These are phyloP conservation scores for Magnaporthiopsis incrustans DNA, from an alignment of 2,329 filamentous ascomycete species.

Conservation along the genomic window DNA sequence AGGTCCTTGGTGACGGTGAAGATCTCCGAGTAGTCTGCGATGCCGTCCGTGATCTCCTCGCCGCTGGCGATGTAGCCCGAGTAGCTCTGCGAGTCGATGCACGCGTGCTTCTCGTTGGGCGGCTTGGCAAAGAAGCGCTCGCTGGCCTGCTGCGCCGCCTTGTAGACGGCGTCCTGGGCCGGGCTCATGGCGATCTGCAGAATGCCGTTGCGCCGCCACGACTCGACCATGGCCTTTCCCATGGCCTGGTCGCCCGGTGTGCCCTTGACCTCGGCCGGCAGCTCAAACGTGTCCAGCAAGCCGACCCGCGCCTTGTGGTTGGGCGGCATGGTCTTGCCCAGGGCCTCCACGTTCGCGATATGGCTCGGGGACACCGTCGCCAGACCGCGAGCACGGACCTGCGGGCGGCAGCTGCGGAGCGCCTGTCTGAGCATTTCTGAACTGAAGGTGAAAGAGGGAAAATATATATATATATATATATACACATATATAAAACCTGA, in stretches of 20 bases:
- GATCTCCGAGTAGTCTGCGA: conserved; percentile 44
- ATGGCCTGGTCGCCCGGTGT: conserved; percentile 25
- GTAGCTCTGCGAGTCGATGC: conserved; percentile 36
- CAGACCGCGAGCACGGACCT: neutral
- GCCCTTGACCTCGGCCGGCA: conserved; percentile 29
- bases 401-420: neutral
- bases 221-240: conserved; percentile 30
- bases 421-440: neutral
- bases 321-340: conserved; percentile 20
- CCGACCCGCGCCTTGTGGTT: conserved; percentile 20
- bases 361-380: neutral
- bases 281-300: conserved; percentile 31
- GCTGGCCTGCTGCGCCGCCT: conserved; percentile 28
- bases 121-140: conserved; percentile 30
- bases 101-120: conserved; percentile 29
- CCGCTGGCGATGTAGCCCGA: conserved; percentile 41
- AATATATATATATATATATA: too few relatives aligned
- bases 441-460: too few relatives aligned
- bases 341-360: neutral
- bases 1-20: conserved; percentile 45
- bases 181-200: conserved; percentile 34
- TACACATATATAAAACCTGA: too few relatives aligned
- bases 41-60: conserved; percentile 38
- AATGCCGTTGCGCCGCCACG: conserved; percentile 37
- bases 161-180: conserved; percentile 26